These are phyloP conservation scores for Phyllosticta citriasiana DNA, from an alignment of 2,329 filamentous ascomycete species.

Conservation along the genomic window DNA sequence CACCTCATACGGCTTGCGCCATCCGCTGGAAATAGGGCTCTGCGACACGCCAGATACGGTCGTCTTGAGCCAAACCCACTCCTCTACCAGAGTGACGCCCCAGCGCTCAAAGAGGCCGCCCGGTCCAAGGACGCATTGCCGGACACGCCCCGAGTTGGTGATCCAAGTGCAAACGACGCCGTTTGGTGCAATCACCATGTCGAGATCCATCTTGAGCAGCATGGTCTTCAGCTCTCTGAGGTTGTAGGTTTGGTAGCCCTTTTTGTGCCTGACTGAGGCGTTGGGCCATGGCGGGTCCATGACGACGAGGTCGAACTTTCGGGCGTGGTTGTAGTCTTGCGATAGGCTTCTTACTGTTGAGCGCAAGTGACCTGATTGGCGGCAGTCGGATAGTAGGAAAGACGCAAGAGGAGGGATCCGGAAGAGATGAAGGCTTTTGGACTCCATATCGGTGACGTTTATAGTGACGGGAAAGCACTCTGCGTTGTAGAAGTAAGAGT, in stretches of 20 bases:
- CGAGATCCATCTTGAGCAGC: slow-evolving; percentile 36
- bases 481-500: background rate
- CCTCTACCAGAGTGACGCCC: slow-evolving; percentile 55
- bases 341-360: slow-evolving; percentile 26
- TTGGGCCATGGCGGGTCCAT: slow-evolving; percentile 79
- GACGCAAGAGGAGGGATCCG: slow-evolving; percentile 40
- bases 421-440: slow-evolving; percentile 18
- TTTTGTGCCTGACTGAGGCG: slow-evolving; percentile 56
- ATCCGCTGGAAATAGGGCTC: slow-evolving; percentile 47
- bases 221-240: slow-evolving; percentile 37
- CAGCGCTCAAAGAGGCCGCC: slow-evolving; percentile 55
- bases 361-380: slow-evolving; percentile 21
- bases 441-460: background rate
- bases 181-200: slow-evolving; percentile 26
- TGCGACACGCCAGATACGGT: slow-evolving; percentile 56
- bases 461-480: background rate
- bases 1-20: slow-evolving; percentile 70
- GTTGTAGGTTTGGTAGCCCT: slow-evolving; percentile 38
- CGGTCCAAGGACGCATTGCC: slow-evolving; percentile 45
- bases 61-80: slow-evolving; percentile 75
- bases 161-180: slow-evolving; percentile 62
- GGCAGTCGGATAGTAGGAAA: slow-evolving; percentile 33
- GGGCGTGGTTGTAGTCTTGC: slow-evolving; percentile 31
- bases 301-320: slow-evolving; percentile 55
- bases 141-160: slow-evolving; percentile 56